Evolutionary conservation across 208 protist species (phyloP), one percentile per base, ranked within the genome.

Genomic region (Crithidia acanthocephali): DNA sequence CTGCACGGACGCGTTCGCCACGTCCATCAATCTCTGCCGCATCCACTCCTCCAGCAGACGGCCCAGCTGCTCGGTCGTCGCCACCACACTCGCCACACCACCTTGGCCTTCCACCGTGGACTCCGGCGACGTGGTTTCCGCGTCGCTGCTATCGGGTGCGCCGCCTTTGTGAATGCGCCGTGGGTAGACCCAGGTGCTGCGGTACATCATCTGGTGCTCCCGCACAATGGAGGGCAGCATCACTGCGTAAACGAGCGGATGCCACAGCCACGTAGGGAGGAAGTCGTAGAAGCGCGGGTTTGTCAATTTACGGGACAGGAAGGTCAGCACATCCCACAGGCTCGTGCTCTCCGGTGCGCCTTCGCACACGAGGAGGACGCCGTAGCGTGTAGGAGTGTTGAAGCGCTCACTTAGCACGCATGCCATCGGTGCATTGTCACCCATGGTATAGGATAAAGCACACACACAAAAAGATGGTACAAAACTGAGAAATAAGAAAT

Each of bases 281-380:
- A 68, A n/a, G 33, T 83, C 76, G 23, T 84, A 61, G 20, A 73
- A 33, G 7, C 85, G 68, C 1, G 32, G 63, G 22, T 72, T 70
- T 2, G 32, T 74, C 33, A 87, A 37, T 15, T 75, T 30, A 10
- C 28, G 48, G 7, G 42, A 27, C 13, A 85, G 57, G 52, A 71
- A 85, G 35, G 57, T 28, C 59, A 58, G 50, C 7, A 85, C 58
- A 28, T 57, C 53, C 32, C 37, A 45, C 30, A 48, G 53, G 15
- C 28, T 56, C 16, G 81, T 64, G 44, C 76, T 73, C 50, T 69
- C 57, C 18, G 76, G 83, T 0, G 72, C 76, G 8, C 80, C 84
- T 30, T 72, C 66, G 63, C 73, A 72, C 20, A 89, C 32, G 30
- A 89, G 66, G 35, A 86, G 65, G 0, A 89, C 66, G 32, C 52